Conservation (phyloP, 495 filamentous ascomycete species). For the Staphylotrichum longicolle region DNA sequence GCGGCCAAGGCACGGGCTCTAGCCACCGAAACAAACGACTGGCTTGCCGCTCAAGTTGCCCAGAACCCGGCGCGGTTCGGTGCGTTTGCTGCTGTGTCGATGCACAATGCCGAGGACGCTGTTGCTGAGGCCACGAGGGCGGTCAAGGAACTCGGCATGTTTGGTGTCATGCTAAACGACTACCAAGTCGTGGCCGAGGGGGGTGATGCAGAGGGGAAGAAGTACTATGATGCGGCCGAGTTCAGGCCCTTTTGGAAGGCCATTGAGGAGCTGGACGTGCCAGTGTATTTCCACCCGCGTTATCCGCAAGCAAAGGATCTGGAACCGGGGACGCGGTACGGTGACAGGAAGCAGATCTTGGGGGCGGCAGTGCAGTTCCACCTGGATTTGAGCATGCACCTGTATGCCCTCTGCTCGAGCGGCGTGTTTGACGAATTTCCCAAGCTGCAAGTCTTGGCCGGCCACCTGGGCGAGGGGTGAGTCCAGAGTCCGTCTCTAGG, state of each 20-base stretch:
- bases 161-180: constrained; percentile 60
- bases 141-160: constrained; percentile 55
- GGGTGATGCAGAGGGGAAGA: constrained; percentile 45
- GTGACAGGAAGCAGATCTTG: constrained; percentile 32
- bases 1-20: constrained; percentile 33
- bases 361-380: constrained; percentile 41
- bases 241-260: constrained; percentile 60
- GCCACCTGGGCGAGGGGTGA: constrained; percentile 60
- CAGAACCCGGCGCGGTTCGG: constrained; percentile 54
- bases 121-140: constrained; percentile 54
- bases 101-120: constrained; percentile 50
- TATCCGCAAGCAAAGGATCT: constrained; percentile 39
- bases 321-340: constrained; percentile 23
- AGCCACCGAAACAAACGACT: constrained; percentile 56
- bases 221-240: constrained; percentile 57
- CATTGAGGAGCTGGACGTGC: constrained; percentile 57
- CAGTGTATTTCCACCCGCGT: constrained; percentile 61
- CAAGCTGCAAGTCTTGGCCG: constrained; percentile 56
- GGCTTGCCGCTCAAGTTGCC: constrained; percentile 52
- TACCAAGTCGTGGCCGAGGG: constrained; percentile 35
- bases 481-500: constrained; percentile 4
- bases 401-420: constrained; percentile 37
- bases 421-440: constrained; percentile 55
- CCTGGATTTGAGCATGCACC: constrained; percentile 39
- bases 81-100: constrained; percentile 50